A percentile compares a stretch with the other conserved stretches of the same genome.
These are phyloP conservation scores for Linnemannia schmuckeri DNA, from an alignment of 192 early-diverging fungal genomes.

Conservation along the genomic window DNA sequence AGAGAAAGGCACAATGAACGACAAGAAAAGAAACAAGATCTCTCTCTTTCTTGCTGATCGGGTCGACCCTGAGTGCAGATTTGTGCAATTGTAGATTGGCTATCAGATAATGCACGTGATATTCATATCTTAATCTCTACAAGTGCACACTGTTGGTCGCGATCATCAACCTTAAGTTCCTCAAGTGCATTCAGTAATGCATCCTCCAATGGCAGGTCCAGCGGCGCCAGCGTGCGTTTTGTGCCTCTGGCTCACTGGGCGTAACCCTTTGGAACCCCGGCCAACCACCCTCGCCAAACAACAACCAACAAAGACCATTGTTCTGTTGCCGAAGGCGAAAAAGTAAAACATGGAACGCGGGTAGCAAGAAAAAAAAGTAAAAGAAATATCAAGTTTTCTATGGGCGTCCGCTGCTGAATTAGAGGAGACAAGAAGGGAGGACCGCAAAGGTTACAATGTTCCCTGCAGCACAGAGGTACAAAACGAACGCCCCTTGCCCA, in stretches of 20 bases:
- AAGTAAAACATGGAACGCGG: not conserved
- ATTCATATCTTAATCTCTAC: not conserved
- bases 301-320: not conserved
- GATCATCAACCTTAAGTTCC: not conserved
- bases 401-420: not conserved
- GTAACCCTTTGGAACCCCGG: conserved; percentile 5
- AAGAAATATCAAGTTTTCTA: no score
- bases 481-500: not conserved
- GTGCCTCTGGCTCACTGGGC: conserved; percentile 3
- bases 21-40: not conserved
- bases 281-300: not conserved
- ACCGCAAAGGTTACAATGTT: not conserved
- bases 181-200: no score
- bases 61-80: not conserved
- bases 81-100: not conserved
- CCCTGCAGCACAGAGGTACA: not conserved
- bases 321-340: not conserved
- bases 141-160: not conserved
- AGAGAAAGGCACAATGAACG: not conserved
- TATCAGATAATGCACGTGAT: not conserved
- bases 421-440: not conserved
- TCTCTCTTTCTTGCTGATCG: not conserved
- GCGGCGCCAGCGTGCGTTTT: not conserved
- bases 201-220: not conserved
- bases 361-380: not conserved